Evolutionary conservation across 2,329 filamentous ascomycete genomes (phyloP).

Genomic region (Fusarium sp.): DNA sequence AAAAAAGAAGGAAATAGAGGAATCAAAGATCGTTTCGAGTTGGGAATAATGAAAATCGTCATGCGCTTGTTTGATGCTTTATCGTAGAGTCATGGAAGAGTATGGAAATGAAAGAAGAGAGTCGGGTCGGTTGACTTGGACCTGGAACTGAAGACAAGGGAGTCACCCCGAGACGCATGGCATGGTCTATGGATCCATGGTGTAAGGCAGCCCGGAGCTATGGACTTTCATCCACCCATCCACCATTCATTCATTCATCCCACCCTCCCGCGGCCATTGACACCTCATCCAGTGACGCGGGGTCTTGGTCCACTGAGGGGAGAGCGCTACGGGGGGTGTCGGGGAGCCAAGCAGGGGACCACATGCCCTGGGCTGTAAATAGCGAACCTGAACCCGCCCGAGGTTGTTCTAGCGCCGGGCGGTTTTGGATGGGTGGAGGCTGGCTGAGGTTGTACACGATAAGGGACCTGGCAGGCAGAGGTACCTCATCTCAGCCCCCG

Average conservation of each 20-base stretch:
- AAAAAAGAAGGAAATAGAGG: conserved; percentile 7
- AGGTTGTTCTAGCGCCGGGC: conserved; percentile 24
- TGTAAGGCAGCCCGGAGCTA: conserved; percentile 23
- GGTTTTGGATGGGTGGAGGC: conserved; percentile 3
- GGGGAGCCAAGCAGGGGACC: conserved; percentile 15
- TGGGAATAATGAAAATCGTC: conserved; percentile 29
- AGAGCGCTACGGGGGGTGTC: conserved; percentile 13
- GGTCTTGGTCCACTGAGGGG: conserved; percentile 16
- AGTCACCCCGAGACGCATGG: conserved; percentile 22
- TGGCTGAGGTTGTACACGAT: conserved; percentile 15
- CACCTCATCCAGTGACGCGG: conserved; percentile 21
- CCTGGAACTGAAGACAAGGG: conserved; percentile 15
- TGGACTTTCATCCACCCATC: not conserved
- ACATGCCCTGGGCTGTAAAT: conserved; percentile 25
- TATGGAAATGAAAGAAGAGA: conserved; percentile 37
- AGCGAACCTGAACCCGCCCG: conserved; percentile 2
- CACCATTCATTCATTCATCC: not conserved
- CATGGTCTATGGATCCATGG: conserved; percentile 15
- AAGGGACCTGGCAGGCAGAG: conserved; percentile 24
- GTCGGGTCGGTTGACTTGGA: conserved; percentile 9
- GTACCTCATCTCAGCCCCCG: conserved; percentile 7
- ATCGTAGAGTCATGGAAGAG: conserved; percentile 41
- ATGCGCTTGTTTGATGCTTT: conserved; percentile 40
- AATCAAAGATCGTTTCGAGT: conserved; percentile 31
- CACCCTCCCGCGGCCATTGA: not conserved